phyloP scores from a whole-genome alignment of 768 basidiomycete species.

The Mycena rosella region DNA sequence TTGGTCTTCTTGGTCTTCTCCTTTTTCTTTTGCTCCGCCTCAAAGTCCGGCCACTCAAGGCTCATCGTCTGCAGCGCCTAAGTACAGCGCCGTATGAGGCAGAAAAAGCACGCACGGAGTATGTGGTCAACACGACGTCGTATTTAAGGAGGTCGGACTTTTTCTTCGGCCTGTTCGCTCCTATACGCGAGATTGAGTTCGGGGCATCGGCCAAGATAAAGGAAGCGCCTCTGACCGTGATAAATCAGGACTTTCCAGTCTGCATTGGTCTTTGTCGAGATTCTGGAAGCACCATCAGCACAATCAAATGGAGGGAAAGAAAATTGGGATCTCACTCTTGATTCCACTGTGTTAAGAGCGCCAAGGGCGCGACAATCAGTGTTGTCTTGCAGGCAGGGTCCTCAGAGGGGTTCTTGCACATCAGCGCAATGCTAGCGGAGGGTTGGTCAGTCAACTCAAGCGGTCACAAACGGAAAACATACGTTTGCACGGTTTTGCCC shows the following conservation, averaged over 20 bases:
- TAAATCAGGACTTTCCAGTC: slow-evolving; percentile 68
- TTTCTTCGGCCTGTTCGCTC: slow-evolving; percentile 59
- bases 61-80: slow-evolving; percentile 61
- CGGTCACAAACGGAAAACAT: slow-evolving; percentile 34
- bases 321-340: slow-evolving; percentile 53
- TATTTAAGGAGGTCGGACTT: slow-evolving; percentile 64
- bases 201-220: background rate
- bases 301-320: background rate
- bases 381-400: slow-evolving; percentile 71
- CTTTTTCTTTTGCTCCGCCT: slow-evolving; percentile 61
- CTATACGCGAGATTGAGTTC: slow-evolving; percentile 44
- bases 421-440: slow-evolving; percentile 65
- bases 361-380: slow-evolving; percentile 75
- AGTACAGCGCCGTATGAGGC: background rate
- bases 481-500: slow-evolving; percentile 65
- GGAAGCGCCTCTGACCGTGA: slow-evolving; percentile 60
- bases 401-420: slow-evolving; percentile 64
- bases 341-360: slow-evolving; percentile 77
- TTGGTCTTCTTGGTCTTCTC: slow-evolving; percentile 47
- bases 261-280: slow-evolving; percentile 67
- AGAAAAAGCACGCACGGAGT: slow-evolving; percentile 46
- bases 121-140: slow-evolving; percentile 75
- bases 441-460: slow-evolving; percentile 10
- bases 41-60: slow-evolving; percentile 69
- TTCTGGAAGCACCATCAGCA: slow-evolving; percentile 28